Percentiles rank a stretch among this genome's conserved stretches.
Conservation (phyloP, 768 basidiomycete species). For the Hygrophorus pudorinus region DNA sequence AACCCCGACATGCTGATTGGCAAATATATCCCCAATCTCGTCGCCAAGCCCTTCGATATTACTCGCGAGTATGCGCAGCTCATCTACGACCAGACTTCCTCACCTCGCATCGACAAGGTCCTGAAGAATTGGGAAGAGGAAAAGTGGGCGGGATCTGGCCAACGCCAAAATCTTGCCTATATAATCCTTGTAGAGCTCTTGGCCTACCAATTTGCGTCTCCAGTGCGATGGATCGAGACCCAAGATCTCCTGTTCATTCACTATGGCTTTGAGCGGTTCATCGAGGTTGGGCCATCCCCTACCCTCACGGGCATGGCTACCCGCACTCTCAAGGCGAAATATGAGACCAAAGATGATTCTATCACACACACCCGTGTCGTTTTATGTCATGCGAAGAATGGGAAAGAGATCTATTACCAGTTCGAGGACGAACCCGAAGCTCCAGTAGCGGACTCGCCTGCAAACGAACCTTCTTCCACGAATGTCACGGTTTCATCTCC, state of each 20-base stretch:
- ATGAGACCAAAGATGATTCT: slow-evolving; percentile 84
- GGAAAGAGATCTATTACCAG: slow-evolving; percentile 95
- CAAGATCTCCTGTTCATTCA: slow-evolving; percentile 88
- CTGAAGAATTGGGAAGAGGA: slow-evolving; percentile 91
- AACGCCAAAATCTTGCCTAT: slow-evolving; percentile 91
- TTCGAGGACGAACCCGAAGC: slow-evolving; percentile 78
- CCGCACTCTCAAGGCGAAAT: slow-evolving; percentile 87
- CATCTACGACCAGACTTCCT: slow-evolving; percentile 95
- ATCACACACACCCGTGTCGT: slow-evolving; percentile 69
- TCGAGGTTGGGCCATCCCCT: slow-evolving; percentile 94
- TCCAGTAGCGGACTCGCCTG: slow-evolving; percentile 25
- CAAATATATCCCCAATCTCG: slow-evolving; percentile 95
- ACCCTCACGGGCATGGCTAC: slow-evolving; percentile 93
- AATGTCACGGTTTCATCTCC: slow-evolving; percentile 27
- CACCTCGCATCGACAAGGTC: slow-evolving; percentile 92
- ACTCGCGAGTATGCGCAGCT: slow-evolving; percentile 83
- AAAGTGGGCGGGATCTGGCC: slow-evolving; percentile 68
- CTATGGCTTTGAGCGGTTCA: slow-evolving; percentile 84
- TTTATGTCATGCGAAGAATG: slow-evolving; percentile 90
- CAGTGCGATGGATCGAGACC: slow-evolving; percentile 98
- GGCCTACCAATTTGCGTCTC: slow-evolving; percentile 97
- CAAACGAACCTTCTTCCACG: slow-evolving; percentile 23
- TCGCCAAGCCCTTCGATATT: slow-evolving; percentile 80
- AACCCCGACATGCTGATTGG: slow-evolving; percentile 92
- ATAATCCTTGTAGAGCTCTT: slow-evolving; percentile 93